Conservation (phyloP, 139 green algal species). For the Gonium pectorale region DNA sequence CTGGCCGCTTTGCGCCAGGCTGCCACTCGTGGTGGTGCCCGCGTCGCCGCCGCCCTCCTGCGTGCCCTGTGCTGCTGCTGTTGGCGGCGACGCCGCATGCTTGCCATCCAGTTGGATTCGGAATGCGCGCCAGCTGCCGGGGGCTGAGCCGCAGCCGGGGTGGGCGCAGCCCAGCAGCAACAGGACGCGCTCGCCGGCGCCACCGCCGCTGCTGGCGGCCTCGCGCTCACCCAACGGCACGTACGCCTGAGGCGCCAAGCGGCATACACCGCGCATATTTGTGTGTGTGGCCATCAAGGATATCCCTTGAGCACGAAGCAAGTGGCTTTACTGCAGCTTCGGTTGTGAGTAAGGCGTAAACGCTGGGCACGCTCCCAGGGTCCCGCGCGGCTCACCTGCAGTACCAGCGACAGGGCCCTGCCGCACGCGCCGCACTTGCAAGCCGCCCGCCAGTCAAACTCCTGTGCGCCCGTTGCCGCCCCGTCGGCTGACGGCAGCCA, state of each 20-base stretch:
- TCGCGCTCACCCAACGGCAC: conserved; percentile 23
- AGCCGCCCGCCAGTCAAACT: background rate
- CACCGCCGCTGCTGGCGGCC: background rate
- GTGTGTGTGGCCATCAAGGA: too few species aligned
- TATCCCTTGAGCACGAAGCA: too few species aligned
- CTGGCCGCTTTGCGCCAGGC: too few species aligned
- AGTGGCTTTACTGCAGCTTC: too few species aligned
- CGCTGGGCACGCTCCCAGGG: background rate
- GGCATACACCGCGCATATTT: too few species aligned
- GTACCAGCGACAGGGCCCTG: conserved; percentile 54
- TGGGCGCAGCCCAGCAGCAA: conserved; percentile 60
- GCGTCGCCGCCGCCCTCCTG: too few species aligned
- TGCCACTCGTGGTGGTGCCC: too few species aligned
- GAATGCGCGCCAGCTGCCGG: conserved; percentile 65
- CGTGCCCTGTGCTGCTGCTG: background rate
- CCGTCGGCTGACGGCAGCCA: conserved; percentile 1
- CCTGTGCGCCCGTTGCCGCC: too few species aligned
- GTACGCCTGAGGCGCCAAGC: too few species aligned
- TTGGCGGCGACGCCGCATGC: too few species aligned
- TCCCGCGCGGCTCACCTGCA: conserved; percentile 58
- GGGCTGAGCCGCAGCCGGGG: conserved; percentile 55
- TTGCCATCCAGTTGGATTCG: conserved; percentile 60
- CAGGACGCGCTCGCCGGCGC: conserved; percentile 45
- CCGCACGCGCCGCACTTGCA: conserved; percentile 55
- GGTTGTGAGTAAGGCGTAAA: too few species aligned